Conservation (phyloP, 768 basidiomycete species). For the Cystobasidium ongulense region DNA sequence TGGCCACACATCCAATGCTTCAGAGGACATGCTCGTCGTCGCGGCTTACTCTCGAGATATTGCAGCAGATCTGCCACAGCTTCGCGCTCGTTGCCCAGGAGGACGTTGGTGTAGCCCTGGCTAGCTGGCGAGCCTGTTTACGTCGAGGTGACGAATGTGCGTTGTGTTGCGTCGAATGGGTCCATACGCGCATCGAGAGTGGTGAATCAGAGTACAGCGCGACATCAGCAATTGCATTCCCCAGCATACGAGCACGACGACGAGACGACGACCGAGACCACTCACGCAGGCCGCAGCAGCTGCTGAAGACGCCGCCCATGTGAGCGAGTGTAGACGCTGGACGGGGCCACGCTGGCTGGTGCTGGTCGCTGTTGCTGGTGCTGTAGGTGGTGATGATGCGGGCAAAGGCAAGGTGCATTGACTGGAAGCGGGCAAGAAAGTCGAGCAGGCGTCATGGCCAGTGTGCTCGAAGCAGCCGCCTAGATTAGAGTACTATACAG, state of each 20-base stretch:
- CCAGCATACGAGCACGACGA: not conserved
- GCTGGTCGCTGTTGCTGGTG: not conserved
- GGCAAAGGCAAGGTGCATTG: no score
- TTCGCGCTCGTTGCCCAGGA: constrained; percentile 65
- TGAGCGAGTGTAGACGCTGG: not conserved
- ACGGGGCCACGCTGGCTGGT: not conserved
- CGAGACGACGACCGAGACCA: not conserved
- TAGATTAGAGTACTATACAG: no score
- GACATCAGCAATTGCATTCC: constrained; percentile 8
- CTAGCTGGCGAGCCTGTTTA: constrained; percentile 4
- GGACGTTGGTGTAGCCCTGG: constrained; percentile 44
- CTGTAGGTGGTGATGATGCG: not conserved
- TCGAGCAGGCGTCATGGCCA: no score
- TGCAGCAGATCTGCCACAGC: constrained; percentile 95
- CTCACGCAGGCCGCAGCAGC: constrained; percentile 5
- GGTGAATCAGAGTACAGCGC: not conserved
- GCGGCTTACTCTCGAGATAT: constrained; percentile 76
- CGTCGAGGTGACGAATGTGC: not conserved
- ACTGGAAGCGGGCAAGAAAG: no score
- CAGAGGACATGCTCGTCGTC: not conserved
- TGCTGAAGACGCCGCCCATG: constrained; percentile 9
- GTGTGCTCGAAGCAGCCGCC: no score
- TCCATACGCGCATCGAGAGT: no score
- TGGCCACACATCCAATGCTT: not conserved
- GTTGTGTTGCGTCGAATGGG: not conserved